Base-by-base conservation (phyloP, 352 stramenopile genomes). In the Phytopythium ostracodes region DNA sequence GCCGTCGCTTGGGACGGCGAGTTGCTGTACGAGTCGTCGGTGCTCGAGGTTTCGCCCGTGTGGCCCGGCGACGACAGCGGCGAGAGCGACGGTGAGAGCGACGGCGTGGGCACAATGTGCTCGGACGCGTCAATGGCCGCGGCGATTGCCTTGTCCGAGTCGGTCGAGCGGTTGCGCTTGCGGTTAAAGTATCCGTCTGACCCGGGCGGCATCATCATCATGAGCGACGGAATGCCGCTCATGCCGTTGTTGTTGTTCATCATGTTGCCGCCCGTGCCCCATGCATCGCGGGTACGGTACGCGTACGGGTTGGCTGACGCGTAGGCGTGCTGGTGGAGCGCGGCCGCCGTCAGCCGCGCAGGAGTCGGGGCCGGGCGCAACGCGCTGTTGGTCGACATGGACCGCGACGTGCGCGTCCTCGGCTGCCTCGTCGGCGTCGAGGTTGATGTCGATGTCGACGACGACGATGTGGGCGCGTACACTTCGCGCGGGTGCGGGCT, bases 111-210 rank as follows among this genome's bases (percentile, higher is more conserved):
- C 56, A 73, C 67, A 40, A 87, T 80, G n/a, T 82, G 78, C 53
- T 87, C 73, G 40, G 78, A 75, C 11, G 76, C 76, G 59, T 80
- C 73, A 49, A 77, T 85, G 38, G 78, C 81, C 55, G 70, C 74
- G 17, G 68, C 71, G 29, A 83, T 73, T 0, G 66, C 70, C 55
- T 89, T 86, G 65, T 85, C 79, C 50, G 72, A 89, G 70, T 91
- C 81, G 3, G 72, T 79, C 42, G 81, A 91, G 43, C 81, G 79
- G 42, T 88, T 89, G 52, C 81, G 81, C 64, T 91, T 91, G 52
- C 81, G 81, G 57, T 84, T 85, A 24, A 84, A 38, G 55, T 72
- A 85, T 31, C 69, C 76, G 47, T 79, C 72, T n/a, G 72, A 40
- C 20, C 69, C 67, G 14, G 72, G 55, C 38, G 72, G n/a, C n/a